Evolutionary conservation across 495 filamentous ascomycete species (phyloP).

Genomic region (Hapsidospora chrysogenum): DNA sequence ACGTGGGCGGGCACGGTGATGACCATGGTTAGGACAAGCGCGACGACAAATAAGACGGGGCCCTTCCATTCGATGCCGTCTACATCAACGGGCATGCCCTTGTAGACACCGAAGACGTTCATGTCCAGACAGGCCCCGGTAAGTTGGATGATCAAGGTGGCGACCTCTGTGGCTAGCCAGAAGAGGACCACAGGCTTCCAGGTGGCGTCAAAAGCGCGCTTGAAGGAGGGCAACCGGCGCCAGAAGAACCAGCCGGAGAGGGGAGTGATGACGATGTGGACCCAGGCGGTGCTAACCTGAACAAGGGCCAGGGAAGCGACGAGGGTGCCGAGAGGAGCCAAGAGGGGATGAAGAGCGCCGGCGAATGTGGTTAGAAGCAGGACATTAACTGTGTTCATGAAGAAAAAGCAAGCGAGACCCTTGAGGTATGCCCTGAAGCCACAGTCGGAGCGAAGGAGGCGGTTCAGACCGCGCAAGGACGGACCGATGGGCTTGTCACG

Average conservation of each 20-base stretch:
- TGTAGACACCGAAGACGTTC: background rate
- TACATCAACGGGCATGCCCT: slow-evolving; percentile 6
- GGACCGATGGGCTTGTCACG: slow-evolving; percentile 18
- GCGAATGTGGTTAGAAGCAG: slow-evolving; percentile 9
- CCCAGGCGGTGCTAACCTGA: slow-evolving; percentile 24
- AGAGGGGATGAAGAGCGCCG: slow-evolving; percentile 4
- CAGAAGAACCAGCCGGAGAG: slow-evolving; percentile 20
- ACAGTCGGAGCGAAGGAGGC: slow-evolving; percentile 16
- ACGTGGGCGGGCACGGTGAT: slow-evolving; percentile 24
- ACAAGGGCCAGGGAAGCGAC: slow-evolving; percentile 15
- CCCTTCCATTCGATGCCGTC: slow-evolving; percentile 16
- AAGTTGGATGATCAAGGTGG: slow-evolving; percentile 10
- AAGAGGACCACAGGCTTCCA: slow-evolving; percentile 18
- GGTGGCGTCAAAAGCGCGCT: slow-evolving; percentile 24
- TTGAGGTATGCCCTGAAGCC: slow-evolving; percentile 24
- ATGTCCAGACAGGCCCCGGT: slow-evolving; percentile 5
- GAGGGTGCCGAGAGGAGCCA: slow-evolving; percentile 17
- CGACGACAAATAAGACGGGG: too few relatives aligned
- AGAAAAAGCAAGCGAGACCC: slow-evolving; percentile 15
- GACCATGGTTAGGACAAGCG: slow-evolving; percentile 13
- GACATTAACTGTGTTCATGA: slow-evolving; percentile 4
- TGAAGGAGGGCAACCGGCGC: slow-evolving; percentile 25
- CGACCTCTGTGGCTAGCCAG: slow-evolving; percentile 14
- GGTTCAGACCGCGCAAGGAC: slow-evolving; percentile 23
- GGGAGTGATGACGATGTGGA: slow-evolving; percentile 26